These are phyloP conservation scores for Aspergillus novofumigatus DNA, from an alignment of 2,329 filamentous ascomycete genomes.

Conservation along the genomic window DNA sequence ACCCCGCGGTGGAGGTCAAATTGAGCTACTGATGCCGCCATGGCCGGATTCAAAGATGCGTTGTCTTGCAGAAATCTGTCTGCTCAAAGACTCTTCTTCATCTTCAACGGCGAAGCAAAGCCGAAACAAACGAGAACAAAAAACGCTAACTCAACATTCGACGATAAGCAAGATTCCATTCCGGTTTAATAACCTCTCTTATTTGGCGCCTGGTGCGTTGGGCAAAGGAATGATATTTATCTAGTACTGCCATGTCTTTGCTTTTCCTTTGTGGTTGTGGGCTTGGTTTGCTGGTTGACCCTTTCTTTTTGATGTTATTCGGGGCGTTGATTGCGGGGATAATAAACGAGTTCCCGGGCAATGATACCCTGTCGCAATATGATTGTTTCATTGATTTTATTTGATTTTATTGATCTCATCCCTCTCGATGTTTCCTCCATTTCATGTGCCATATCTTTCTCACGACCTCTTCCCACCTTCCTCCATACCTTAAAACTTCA, in stretches of 20 bases:
- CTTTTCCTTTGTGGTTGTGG: slow-evolving; percentile 6
- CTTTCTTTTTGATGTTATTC: slow-evolving; percentile 7
- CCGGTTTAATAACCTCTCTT: not conserved
- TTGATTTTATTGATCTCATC: slow-evolving; percentile 5
- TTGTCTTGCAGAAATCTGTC: not conserved
- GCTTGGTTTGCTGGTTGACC: slow-evolving; percentile 1
- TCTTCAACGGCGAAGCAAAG: not conserved
- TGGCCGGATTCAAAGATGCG: slow-evolving; percentile 17
- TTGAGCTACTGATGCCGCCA: slow-evolving; percentile 48
- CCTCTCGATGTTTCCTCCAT: slow-evolving; percentile 11
- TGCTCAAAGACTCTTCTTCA: not conserved
- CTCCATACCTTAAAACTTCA: slow-evolving; percentile 9
- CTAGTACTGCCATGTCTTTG: not conserved
- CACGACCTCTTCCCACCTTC: slow-evolving; percentile 7
- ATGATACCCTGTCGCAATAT: slow-evolving; percentile 37
- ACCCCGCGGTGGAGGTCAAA: slow-evolving; percentile 46
- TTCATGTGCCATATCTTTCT: slow-evolving; percentile 23
- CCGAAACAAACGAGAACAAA: not conserved
- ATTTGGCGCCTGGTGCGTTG: slow-evolving; percentile 19
- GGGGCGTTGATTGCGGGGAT: slow-evolving; percentile 36
- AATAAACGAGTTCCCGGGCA: slow-evolving; percentile 40
- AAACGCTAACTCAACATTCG: not conserved
- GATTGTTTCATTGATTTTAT: slow-evolving; percentile 6
- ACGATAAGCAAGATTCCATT: not conserved
- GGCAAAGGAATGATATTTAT: slow-evolving; percentile 3